Conservation (phyloP, 1,284 basidiomycete genomes). For the Lignosus rhinocerotis region DNA sequence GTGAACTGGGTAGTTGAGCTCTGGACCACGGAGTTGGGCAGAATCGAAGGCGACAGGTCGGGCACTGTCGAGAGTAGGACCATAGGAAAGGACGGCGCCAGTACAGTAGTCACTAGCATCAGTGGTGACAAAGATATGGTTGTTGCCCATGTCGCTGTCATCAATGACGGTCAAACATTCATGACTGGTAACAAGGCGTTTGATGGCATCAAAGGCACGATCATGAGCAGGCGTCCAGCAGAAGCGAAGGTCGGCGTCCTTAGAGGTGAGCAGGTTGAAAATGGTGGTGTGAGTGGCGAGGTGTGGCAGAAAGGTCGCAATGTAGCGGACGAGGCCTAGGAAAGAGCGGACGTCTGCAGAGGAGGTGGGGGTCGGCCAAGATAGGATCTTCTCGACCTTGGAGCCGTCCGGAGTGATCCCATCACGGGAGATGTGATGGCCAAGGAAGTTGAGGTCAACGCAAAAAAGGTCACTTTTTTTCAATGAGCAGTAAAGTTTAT, state of each 20-base stretch:
- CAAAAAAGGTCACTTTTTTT: conserved; percentile 23
- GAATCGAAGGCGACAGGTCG: conserved; percentile 22
- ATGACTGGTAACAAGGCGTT: conserved; percentile 23
- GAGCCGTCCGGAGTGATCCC: conserved; percentile 30
- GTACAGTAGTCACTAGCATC: conserved; percentile 30
- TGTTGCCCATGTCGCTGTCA: not conserved
- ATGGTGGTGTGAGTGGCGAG: conserved; percentile 36
- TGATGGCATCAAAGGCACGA: conserved; percentile 40
- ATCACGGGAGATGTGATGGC: conserved; percentile 24
- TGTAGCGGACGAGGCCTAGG: conserved; percentile 39
- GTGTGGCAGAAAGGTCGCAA: conserved; percentile 35
- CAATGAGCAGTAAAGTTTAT: conserved; percentile 23
- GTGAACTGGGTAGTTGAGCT: conserved; percentile 32
- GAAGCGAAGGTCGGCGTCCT: not conserved
- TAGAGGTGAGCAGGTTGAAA: conserved; percentile 15
- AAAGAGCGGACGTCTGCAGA: conserved; percentile 35
- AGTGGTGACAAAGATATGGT: conserved; percentile 28
- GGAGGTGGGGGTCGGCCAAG: conserved; percentile 36
- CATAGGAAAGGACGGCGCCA: conserved; percentile 28
- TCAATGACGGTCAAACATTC: not conserved
- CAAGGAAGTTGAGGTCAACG: conserved; percentile 25
- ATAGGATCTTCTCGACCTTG: conserved; percentile 31
- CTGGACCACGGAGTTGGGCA: conserved; percentile 13
- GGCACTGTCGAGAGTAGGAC: not conserved
- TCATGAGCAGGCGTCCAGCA: conserved; percentile 24